A percentile compares a stretch with the other conserved stretches of the same genome.
Conservation (phyloP, 2,329 filamentous ascomycete genomes). For the Ceratocystis smalleyi region DNA sequence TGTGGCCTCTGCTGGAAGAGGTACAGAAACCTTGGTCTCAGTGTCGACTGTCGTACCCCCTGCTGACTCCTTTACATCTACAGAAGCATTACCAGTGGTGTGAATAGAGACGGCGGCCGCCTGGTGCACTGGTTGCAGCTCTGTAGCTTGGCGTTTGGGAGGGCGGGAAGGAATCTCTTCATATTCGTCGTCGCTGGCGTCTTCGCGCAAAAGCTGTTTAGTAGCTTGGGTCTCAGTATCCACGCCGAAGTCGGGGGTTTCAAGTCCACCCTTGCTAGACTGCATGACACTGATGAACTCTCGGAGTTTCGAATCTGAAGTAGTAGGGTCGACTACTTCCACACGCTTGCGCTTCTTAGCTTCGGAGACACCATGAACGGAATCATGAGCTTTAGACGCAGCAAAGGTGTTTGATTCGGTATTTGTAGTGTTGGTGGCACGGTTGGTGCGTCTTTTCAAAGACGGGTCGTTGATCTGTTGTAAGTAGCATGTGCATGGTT, state of each 20-base stretch:
- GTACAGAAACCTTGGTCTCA: conserved; percentile 7
- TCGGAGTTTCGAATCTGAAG: conserved; percentile 62
- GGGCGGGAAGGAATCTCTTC: conserved; percentile 40
- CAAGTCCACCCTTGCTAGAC: conserved; percentile 22
- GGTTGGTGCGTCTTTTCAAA: conserved; percentile 10
- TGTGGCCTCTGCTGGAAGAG: conserved; percentile 15
- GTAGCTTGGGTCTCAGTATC: neutral
- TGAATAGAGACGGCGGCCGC: neutral
- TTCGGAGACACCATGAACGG: conserved; percentile 23
- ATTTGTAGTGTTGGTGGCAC: neutral
- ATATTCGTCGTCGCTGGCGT: conserved; percentile 61
- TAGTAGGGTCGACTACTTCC: conserved; percentile 30
- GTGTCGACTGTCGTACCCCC: conserved; percentile 9
- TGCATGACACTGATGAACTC: conserved; percentile 81
- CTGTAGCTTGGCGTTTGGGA: conserved; percentile 18
- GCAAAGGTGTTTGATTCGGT: neutral
- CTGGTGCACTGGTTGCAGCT: conserved; percentile 1
- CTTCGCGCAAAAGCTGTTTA: conserved; percentile 31
- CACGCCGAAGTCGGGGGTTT: conserved; percentile 14
- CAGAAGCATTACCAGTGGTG: conserved; percentile 37
- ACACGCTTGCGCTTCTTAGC: conserved; percentile 55
- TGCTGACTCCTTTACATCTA: conserved; percentile 38
- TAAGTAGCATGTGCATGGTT: neutral
- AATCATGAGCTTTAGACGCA: neutral
- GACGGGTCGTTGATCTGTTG: conserved; percentile 17